Evolutionary conservation across 345 rosid genomes (phyloP).

Genomic region (Diplotaxis tenuifolia): DNA sequence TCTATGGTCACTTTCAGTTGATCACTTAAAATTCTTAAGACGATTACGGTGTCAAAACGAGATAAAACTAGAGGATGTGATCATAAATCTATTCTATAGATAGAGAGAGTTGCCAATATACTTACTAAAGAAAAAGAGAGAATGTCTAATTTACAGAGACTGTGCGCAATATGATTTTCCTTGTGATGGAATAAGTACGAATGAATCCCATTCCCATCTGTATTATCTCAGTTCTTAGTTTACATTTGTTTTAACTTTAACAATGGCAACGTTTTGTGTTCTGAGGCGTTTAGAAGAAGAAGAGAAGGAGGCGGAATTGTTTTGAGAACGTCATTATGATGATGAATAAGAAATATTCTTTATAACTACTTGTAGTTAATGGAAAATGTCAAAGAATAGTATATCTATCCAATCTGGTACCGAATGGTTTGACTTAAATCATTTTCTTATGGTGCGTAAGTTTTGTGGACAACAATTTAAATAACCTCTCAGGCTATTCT

Average conservation of each 20-base stretch:
- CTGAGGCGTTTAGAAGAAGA: not conserved
- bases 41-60: too few relatives aligned
- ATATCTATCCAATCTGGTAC: too few relatives aligned
- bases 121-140: too few relatives aligned
- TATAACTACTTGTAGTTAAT: not conserved
- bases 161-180: not conserved
- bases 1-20: too few relatives aligned
- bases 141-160: too few relatives aligned
- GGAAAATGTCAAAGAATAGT: not conserved
- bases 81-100: too few relatives aligned
- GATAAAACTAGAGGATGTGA: too few relatives aligned
- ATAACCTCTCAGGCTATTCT: not conserved
- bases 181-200: not conserved
- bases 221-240: not conserved
- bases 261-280: not conserved
- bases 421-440: too few relatives aligned
- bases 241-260: not conserved
- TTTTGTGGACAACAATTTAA: not conserved
- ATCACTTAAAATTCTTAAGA: too few relatives aligned
- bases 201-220: not conserved
- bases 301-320: not conserved
- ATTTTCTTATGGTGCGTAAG: not conserved
- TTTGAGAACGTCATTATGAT: not conserved
- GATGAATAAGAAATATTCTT: not conserved
- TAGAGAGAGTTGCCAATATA: too few relatives aligned